Evolutionary conservation across 768 basidiomycete species (phyloP).

Genomic region (Grammothele lineata): DNA sequence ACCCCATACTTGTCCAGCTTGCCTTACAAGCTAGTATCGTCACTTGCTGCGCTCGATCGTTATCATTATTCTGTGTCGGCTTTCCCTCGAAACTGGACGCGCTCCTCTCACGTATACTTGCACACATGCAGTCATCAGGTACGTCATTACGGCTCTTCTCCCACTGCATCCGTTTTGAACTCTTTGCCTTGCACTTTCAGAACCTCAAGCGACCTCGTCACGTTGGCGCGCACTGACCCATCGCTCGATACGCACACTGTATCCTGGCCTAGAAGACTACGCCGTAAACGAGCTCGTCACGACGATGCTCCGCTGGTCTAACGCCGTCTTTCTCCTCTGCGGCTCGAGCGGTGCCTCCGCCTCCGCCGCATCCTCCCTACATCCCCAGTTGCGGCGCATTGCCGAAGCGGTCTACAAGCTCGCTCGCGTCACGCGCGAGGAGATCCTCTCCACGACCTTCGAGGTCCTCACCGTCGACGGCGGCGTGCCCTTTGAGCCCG

Average conservation of each 20-base stretch:
- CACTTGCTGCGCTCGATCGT: conserved; percentile 60
- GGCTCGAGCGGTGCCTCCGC: conserved; percentile 47
- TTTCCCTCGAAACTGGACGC: conserved; percentile 68
- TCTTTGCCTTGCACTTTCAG: conserved; percentile 28
- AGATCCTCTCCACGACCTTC: conserved; percentile 75
- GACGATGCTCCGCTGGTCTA: conserved; percentile 68
- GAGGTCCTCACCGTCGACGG: conserved; percentile 62
- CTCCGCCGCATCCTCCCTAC: conserved; percentile 36
- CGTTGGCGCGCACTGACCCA: conserved; percentile 77
- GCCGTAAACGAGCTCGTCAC: conserved; percentile 70
- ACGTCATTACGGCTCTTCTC: conserved; percentile 5
- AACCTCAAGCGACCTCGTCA: conserved; percentile 74
- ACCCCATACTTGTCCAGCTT: conserved; percentile 73
- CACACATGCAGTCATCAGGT: conserved; percentile 23
- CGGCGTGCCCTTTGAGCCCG: conserved; percentile 43
- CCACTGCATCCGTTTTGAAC: conserved; percentile 3
- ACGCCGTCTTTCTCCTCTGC: conserved; percentile 62
- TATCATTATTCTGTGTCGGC: conserved; percentile 71
- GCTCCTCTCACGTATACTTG: conserved; percentile 36
- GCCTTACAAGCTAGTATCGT: conserved; percentile 70
- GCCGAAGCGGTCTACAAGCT: conserved; percentile 60
- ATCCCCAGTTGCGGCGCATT: conserved; percentile 61
- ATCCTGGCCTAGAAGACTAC: conserved; percentile 62
- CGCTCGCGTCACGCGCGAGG: conserved; percentile 62
- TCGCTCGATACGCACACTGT: conserved; percentile 59